A percentile compares a stretch with the other conserved stretches of the same genome.
phyloP scores from a whole-genome alignment of 2,329 filamentous ascomycete genomes.

The Colletotrichum costaricense region DNA sequence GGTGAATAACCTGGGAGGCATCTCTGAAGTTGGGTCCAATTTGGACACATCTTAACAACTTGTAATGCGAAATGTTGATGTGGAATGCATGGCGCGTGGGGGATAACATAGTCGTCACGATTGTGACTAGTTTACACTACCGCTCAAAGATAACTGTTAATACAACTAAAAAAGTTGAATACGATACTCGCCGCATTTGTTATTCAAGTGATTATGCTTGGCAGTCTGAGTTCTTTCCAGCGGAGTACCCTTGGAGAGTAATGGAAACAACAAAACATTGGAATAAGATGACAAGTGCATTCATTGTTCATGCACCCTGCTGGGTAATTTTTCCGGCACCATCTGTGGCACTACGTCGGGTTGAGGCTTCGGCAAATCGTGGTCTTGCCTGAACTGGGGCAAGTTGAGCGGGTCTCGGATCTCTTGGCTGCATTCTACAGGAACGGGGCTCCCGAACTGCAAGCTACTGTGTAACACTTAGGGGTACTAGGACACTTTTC shows the following conservation, averaged over 20 bases:
- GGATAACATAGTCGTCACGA: constrained; percentile 12
- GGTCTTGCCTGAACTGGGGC: constrained; percentile 7
- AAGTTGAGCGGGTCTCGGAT: background rate
- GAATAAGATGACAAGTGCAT: background rate
- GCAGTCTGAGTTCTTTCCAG: background rate
- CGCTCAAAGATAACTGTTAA: constrained; percentile 5
- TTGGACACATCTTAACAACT: constrained; percentile 7
- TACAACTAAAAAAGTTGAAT: constrained; percentile 2
- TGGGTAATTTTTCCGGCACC: background rate
- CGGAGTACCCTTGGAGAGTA: background rate
- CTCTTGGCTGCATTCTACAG: background rate
- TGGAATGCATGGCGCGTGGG: constrained; percentile 32
- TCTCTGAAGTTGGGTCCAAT: constrained; percentile 1
- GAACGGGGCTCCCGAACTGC: background rate
- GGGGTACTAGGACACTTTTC: no score
- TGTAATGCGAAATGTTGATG: constrained; percentile 32
- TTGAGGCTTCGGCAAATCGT: background rate
- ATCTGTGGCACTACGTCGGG: background rate
- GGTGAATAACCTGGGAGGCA: constrained; percentile 9
- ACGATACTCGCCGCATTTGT: background rate
- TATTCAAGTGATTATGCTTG: background rate
- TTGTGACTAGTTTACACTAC: constrained; percentile 14
- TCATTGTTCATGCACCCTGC: constrained; percentile 11
- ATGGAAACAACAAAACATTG: background rate
- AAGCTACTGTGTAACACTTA: background rate